A percentile compares a stretch with the other conserved stretches of the same genome.
Evolutionary conservation across 768 basidiomycete genomes (phyloP).

Genomic region (Suillus weaverae): DNA sequence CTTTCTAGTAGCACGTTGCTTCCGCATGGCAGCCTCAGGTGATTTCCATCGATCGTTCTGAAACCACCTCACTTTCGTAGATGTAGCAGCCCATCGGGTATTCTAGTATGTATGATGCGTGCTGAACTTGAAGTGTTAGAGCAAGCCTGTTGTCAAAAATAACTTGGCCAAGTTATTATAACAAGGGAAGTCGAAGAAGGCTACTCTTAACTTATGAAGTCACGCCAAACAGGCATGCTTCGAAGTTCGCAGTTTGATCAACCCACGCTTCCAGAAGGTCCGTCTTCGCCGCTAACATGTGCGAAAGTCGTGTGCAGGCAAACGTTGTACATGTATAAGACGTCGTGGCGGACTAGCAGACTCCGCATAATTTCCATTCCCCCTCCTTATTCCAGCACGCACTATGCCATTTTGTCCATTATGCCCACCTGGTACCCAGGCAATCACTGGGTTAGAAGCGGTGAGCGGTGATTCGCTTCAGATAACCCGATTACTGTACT

Average conservation of each 20-base stretch:
- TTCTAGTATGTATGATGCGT: neutral
- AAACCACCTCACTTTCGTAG: neutral
- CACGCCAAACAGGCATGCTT: conserved; percentile 2
- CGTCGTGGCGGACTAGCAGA: neutral
- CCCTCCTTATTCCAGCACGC: neutral
- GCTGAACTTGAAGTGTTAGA: neutral
- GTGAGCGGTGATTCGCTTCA: neutral
- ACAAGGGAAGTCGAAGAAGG: neutral
- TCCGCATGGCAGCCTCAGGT: conserved; percentile 1
- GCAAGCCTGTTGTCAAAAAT: neutral
- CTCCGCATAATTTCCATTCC: neutral
- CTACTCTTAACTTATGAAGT: no score
- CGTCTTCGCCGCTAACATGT: conserved; percentile 4
- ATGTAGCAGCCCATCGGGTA: neutral
- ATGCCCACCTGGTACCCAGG: neutral
- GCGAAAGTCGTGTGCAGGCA: conserved; percentile 1
- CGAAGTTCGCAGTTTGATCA: neutral
- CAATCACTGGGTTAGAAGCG: neutral
- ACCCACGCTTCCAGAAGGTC: neutral
- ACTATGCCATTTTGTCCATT: conserved; percentile 3
- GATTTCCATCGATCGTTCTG: neutral
- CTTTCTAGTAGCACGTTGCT: conserved; percentile 1
- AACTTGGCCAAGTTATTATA: neutral
- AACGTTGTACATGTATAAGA: neutral
- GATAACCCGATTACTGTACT: neutral